Percentiles rank a stretch among this genome's conserved stretches.
phyloP scores from a whole-genome alignment of 2,329 filamentous ascomycete species.

The Cercospora nicotianae region DNA sequence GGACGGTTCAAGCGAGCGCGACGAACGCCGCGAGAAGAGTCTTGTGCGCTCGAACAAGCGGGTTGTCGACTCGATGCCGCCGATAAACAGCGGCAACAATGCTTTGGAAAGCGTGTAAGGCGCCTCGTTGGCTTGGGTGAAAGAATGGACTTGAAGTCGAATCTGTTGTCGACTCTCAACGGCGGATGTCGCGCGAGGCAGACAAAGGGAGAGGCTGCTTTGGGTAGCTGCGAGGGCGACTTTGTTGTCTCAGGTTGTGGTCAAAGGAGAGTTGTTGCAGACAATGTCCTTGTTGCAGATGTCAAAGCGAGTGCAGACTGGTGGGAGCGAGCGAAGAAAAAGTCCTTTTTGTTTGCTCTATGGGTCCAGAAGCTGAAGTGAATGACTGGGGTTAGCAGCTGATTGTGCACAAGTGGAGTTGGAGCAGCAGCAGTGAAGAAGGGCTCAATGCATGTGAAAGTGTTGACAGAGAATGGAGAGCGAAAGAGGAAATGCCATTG shows the following conservation, averaged over 20 bases:
- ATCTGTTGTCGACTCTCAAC: slow-evolving; percentile 1
- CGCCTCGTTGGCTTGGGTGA: slow-evolving; percentile 10
- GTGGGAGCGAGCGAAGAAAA: neutral
- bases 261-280: neutral
- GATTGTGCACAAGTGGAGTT: neutral
- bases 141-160: neutral
- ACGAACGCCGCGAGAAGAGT: slow-evolving; percentile 13
- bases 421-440: neutral
- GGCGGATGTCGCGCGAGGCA: neutral
- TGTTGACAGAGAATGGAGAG: neutral
- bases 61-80: slow-evolving; percentile 12
- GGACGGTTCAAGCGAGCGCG: slow-evolving; percentile 14
- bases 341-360: neutral
- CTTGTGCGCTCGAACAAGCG: slow-evolving; percentile 16
- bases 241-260: neutral
- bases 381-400: neutral
- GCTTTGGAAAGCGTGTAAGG: neutral
- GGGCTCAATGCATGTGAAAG: neutral
- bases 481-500: neutral
- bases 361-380: slow-evolving; percentile 5
- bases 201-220: neutral
- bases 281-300: neutral
- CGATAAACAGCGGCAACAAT: slow-evolving; percentile 15
- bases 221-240: neutral
- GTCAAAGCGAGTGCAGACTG: neutral